Percentiles rank a stretch among this genome's conserved stretches.
phyloP scores from a whole-genome alignment of 306 rosid genomes.

The Vigna angularis region DNA sequence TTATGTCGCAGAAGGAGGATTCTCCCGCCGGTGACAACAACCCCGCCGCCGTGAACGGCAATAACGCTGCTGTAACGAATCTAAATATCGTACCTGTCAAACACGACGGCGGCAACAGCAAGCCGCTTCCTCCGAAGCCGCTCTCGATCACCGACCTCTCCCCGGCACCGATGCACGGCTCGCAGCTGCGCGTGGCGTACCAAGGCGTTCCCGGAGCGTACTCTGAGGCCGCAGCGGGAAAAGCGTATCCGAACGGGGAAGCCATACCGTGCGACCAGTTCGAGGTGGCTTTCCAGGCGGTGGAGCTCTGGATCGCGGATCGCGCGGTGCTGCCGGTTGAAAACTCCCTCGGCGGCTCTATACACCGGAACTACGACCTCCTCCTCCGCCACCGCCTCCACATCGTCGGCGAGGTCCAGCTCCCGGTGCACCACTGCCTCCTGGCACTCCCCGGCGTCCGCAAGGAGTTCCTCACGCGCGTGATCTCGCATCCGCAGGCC shows the following conservation, averaged over 20 bases:
- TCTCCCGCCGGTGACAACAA: constrained; percentile 57
- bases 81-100: constrained; percentile 71
- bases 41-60: constrained; percentile 69
- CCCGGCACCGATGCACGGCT: constrained; percentile 96
- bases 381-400: constrained; percentile 97
- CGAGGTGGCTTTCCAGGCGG: constrained; percentile 96
- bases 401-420: constrained; percentile 94
- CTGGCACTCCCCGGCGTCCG: constrained; percentile 87
- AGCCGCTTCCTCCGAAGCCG: constrained; percentile 58
- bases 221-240: constrained; percentile 95
- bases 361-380: constrained; percentile 93
- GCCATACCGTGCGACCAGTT: constrained; percentile 98
- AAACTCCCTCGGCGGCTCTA: constrained; percentile 96
- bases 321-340: constrained; percentile 90
- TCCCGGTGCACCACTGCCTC: constrained; percentile 95
- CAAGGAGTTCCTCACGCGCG: constrained; percentile 74
- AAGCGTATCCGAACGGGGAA: constrained; percentile 92
- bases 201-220: constrained; percentile 98
- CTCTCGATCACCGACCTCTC: constrained; percentile 80
- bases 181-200: constrained; percentile 89
- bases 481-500: constrained; percentile 97
- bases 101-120: constrained; percentile 25
- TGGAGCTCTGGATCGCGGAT: constrained; percentile 97
- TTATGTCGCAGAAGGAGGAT: constrained; percentile 55
- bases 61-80: constrained; percentile 57